Evolutionary conservation across 1,284 basidiomycete genomes (phyloP), one percentile per base, ranked within the genome.

Genomic region (Pholiota adiposa): DNA sequence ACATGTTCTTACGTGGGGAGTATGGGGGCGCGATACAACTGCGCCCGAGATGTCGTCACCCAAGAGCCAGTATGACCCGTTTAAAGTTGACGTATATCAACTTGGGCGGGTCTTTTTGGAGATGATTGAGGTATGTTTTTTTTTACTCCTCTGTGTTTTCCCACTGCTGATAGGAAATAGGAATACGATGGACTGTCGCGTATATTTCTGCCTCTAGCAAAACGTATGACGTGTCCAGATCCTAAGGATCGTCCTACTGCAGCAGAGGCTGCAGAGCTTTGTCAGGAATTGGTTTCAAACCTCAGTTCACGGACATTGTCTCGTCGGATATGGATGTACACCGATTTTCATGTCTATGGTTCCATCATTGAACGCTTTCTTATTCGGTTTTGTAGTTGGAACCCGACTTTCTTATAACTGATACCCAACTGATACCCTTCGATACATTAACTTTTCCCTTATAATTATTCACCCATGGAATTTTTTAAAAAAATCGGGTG

Each of bases 21-120:
- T 21, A 2, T 57, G 44, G 19, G 58, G 62, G 4, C 58, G 60
- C 18, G 58, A 65, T 31, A 51, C 19, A 19, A 51, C 65, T 12
- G 67, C 63, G 19, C 70, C 69, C 2, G 69, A 72, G 48, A 46
- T 67, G 16, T 66, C 64, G 5, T 18, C n/a, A n/a, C n/a, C 23
- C n/a, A 33, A 23, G 4, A 56, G 34, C 2, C 65, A 63, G 1
- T 70, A 65, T 40, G 63, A 70, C 52, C 69, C 67, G 1, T 70
- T 70, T 56, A 69, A 65, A 19, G 58, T 67, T 1, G 70, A 71
- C 51, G 61, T 71, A 5, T 70, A 69, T 38, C 67, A 68, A 29
- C 57, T 71, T 7, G 70, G 70, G 2, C 67, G 65, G 49, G 65
- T 63, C 4, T 27, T 67, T 14, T 14, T 34, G 25, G 33, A 31